A percentile compares a stretch with the other conserved stretches of the same genome.
Conservation (phyloP, 257 asterid genomes). For the Solanum medicagineum region DNA sequence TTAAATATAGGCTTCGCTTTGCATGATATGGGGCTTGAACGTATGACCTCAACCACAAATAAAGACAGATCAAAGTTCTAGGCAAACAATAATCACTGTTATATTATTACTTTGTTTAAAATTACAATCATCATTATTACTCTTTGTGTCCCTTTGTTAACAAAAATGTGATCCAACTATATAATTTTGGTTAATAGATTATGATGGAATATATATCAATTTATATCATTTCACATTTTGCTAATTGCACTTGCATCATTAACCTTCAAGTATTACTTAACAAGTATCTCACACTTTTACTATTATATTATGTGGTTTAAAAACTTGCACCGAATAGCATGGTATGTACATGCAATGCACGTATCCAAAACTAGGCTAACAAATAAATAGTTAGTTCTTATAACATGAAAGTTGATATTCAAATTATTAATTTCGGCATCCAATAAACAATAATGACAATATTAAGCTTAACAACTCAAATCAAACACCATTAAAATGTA, state of each 20-base stretch:
- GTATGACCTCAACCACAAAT: too few species aligned
- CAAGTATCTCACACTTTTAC: neutral
- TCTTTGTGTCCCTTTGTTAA: neutral
- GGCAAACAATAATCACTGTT: neutral
- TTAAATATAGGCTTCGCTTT: too few species aligned
- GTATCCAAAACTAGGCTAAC: neutral
- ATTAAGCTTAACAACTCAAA: neutral
- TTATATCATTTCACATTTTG: neutral
- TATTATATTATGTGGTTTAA: neutral
- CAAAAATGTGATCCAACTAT: neutral
- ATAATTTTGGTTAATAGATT: neutral
- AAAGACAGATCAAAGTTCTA: neutral
- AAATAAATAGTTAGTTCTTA: neutral
- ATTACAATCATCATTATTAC: neutral
- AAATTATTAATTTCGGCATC: neutral
- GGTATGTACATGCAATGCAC: neutral
- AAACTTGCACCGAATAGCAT: neutral
- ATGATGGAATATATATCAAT: neutral
- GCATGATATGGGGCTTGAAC: too few species aligned
- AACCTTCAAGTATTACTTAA: neutral
- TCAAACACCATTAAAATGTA: neutral
- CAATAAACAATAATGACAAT: neutral
- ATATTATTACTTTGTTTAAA: neutral
- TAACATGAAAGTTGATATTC: neutral
- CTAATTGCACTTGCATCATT: neutral